Evolutionary conservation across 1,284 basidiomycete genomes (phyloP), one percentile per base, ranked within the genome.

Genomic region (Ganoderma lucidum): DNA sequence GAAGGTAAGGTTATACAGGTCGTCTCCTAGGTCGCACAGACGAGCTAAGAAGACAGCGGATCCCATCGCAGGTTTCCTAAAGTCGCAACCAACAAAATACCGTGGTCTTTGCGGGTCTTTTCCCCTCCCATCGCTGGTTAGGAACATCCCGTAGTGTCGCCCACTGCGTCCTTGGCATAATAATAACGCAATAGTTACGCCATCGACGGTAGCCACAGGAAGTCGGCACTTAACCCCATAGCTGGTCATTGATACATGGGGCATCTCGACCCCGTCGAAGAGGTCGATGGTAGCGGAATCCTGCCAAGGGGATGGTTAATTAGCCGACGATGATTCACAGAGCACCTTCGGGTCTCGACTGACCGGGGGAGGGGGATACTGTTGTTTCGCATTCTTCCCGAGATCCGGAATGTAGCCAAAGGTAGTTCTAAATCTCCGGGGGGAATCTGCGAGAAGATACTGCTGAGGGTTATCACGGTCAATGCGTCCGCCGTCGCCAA

Each of bases 1-100:
- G 60, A 66, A 62, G 9, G 6, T 3, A 17, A 68, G 35, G 35
- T 68, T 42, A 37, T 64, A n/a, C n/a, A 53, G 37, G 37, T 68
- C 63, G 2, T 30, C 14, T 0, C 62, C 62, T 19, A 63, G 62
- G 30, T 19, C 8, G 9, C 14, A 32, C 32, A 51, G 6, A 6
- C 62, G 62, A 35, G 32, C 12, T 2, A 17, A 6, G 9, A 41
- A 32, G 5, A 1, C 5, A 1, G 30, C 12, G 10, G 23, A 5
- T 1, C 48, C 28, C 23, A 23, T 30, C 23, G 28, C 30, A 1
- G 23, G 14, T 30, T 0, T 12, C 12, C 8, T 37, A 2, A 6
- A 39, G 17, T 2, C 61, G 17, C 53, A 44, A 14, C 63, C 51
- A 9, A 51, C 44, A 35, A 56, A 28, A 14, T 64, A 64, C n/a